These are phyloP conservation scores for Ustilago cynodontis DNA, from an alignment of 1,284 basidiomycete genomes.

Conservation along the genomic window DNA sequence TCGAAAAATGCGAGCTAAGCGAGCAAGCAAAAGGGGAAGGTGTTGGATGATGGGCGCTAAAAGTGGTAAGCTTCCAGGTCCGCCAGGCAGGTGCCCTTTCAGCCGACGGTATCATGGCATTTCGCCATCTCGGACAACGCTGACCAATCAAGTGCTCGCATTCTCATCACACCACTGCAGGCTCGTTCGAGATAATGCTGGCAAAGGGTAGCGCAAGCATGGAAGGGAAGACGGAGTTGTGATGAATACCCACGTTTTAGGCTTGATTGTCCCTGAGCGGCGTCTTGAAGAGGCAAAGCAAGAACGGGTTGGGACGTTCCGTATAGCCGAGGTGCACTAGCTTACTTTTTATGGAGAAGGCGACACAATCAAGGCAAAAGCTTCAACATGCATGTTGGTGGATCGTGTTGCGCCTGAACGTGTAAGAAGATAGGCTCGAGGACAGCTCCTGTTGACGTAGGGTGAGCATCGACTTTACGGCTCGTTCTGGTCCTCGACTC, in stretches of 20 bases:
- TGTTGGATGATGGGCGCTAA: conserved; percentile 10
- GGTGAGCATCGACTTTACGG: neutral
- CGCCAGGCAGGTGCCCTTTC: conserved; percentile 20
- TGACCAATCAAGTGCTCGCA: conserved; percentile 34
- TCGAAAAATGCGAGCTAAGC: conserved; percentile 10
- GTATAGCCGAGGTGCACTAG: conserved; percentile 43
- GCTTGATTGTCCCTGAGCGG: conserved; percentile 7
- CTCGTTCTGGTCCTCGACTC: neutral
- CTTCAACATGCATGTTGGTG: neutral
- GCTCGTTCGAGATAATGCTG: neutral
- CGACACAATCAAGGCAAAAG: conserved; percentile 2
- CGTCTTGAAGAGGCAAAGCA: conserved; percentile 18
- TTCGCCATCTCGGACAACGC: conserved; percentile 28
- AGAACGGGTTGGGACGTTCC: conserved; percentile 36
- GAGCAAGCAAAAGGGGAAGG: neutral
- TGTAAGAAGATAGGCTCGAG: neutral
- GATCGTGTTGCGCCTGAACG: neutral
- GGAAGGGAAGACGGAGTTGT: conserved; percentile 2
- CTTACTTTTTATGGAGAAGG: conserved; percentile 21
- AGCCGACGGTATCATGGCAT: conserved; percentile 31
- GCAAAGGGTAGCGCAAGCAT: neutral
- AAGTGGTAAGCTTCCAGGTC: conserved; percentile 12
- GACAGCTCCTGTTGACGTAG: neutral
- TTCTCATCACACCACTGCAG: neutral
- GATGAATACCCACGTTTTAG: conserved; percentile 5